These are phyloP conservation scores for Trichopus zeylanicus DNA, from an alignment of 116 monocot species.

Conservation along the genomic window DNA sequence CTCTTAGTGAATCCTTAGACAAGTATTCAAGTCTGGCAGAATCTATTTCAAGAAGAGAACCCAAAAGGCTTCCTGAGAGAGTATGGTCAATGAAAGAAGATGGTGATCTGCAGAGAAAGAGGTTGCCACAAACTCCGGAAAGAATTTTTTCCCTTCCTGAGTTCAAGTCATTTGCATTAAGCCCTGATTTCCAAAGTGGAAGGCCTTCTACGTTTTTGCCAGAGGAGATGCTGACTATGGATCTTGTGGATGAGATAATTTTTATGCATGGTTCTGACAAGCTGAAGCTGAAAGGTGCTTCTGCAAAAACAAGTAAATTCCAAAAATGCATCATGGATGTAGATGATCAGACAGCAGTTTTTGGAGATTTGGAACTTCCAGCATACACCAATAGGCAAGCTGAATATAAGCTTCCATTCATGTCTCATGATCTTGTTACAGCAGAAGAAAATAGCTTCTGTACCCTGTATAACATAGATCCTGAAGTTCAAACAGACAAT, in stretches of 20 bases:
- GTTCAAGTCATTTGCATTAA: conserved; percentile 15
- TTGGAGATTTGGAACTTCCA: neutral
- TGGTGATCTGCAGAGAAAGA: conserved; percentile 5
- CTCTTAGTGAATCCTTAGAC: conserved; percentile 62
- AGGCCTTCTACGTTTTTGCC: neutral
- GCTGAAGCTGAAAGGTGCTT: neutral
- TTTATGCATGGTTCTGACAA: neutral
- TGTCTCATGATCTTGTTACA: neutral
- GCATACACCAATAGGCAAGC: neutral
- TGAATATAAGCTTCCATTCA: neutral
- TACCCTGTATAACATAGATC: too few species aligned
- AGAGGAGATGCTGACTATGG: neutral
- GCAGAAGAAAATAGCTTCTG: too few species aligned
- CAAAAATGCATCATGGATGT: neutral
- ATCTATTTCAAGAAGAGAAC: conserved; percentile 25
- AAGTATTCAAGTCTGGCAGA: conserved; percentile 55
- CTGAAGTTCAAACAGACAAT: too few species aligned
- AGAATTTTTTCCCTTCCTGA: conserved; percentile 61
- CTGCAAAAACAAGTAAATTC: neutral
- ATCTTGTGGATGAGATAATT: neutral
- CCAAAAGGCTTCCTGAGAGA: conserved; percentile 18
- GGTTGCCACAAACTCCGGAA: conserved; percentile 10
- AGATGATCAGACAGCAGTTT: conserved; percentile 1
- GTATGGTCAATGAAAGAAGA: conserved; percentile 11
- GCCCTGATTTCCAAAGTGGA: conserved; percentile 5